Base-by-base conservation (phyloP, 345 rosid species). In the Arabis hirsuta region DNA sequence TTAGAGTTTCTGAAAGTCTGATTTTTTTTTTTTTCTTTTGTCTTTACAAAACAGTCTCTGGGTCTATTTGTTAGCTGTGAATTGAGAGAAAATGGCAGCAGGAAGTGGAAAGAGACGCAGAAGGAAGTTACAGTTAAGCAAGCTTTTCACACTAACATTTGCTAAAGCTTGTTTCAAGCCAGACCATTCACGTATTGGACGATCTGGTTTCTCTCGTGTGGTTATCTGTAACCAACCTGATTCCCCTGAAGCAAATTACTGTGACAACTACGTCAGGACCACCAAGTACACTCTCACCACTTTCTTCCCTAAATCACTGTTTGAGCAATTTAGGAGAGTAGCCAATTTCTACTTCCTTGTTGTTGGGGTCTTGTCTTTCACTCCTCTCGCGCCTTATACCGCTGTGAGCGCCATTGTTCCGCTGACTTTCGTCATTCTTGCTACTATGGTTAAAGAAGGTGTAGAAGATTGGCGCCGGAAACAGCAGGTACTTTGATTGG, bases 291-390 rank as follows among this genome's bases (percentile, higher is more conserved):
- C 86, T 12, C 65, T 76, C 26, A 79, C 85, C n/a, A 76, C 84
- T 69, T 91, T 94, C 84, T 65, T 91, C 75, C 98, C 98, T 13
- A 91, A 94, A 71, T 89, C 97, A 12, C 81, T 94, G 79, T 94
- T 94, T 76, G 96, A 91, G 81, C 98, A 94, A 86, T 94, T 91
- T 56, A 82, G 97, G 67, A 85, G 98, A 77, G 98, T 91, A 0
- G 98, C 98, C 14, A 91, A 94, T 59, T 91, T 91, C 67, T 94
- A 57, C 78, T 94, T 94, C 83, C 82, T 94, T 70, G 84, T 89
- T 16, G 73, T 76, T 65, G 98, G 92, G 26, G 73, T 87, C 61
- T 69, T 91, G 71, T 73, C 98, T 55, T 89, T 91, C 83, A 91
- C 96, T 72, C 10, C 73, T 8, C 86, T 94, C 0, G 84, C 97